Conservation (phyloP, 164 flowering plant genomes). For the Macadamia tetraphylla region DNA sequence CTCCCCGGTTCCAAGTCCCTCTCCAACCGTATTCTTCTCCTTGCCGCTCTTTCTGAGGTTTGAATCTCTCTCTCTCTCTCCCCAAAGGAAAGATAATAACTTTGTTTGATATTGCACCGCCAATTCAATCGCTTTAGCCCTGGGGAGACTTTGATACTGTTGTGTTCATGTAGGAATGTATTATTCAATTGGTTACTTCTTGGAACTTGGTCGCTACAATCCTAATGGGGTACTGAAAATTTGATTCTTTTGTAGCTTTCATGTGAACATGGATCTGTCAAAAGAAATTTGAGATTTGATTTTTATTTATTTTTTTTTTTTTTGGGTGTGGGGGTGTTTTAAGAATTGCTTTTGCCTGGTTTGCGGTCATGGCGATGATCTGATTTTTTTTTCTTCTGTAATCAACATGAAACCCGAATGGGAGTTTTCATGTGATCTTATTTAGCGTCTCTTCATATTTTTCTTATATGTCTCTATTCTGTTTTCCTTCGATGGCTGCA, state of each 20-base stretch:
- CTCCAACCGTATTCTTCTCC: constrained; percentile 93
- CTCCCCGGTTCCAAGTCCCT: constrained; percentile 98
- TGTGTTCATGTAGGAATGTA: neutral
- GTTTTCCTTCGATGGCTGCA: too few species aligned
- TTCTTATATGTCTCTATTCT: too few species aligned
- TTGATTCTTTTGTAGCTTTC: neutral
- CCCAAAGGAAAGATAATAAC: neutral
- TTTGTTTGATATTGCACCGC: neutral
- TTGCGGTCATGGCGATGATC: too few species aligned
- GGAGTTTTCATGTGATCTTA: too few species aligned
- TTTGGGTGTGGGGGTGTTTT: too few species aligned
- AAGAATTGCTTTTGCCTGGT: too few species aligned
- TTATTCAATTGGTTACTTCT: neutral
- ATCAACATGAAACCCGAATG: too few species aligned
- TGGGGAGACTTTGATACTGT: neutral
- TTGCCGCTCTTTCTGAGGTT: constrained; percentile 93
- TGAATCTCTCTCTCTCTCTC: neutral
- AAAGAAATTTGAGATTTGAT: too few species aligned
- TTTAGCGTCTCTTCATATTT: too few species aligned
- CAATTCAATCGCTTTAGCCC: neutral
- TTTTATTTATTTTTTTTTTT: too few species aligned
- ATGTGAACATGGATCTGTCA: too few species aligned
- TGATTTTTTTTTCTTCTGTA: too few species aligned
- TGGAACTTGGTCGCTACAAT: neutral
- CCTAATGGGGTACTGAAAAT: neutral